Conservation (phyloP, 768 basidiomycete species). For the Tremella fuciformis region DNA sequence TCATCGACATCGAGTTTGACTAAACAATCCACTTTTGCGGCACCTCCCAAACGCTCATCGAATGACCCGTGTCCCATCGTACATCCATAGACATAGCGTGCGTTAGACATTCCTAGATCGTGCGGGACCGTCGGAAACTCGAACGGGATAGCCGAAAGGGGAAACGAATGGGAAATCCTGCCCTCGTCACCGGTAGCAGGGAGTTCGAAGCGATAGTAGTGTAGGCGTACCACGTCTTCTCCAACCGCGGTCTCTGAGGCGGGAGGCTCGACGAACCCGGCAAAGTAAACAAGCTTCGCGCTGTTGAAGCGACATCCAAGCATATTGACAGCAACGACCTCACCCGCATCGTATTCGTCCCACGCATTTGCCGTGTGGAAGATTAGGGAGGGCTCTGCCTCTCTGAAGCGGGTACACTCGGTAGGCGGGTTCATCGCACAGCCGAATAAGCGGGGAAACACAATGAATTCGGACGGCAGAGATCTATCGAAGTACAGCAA, state of each 20-base stretch:
- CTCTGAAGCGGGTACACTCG: conserved; percentile 44
- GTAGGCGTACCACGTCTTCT: conserved; percentile 48
- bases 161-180: conserved; percentile 52
- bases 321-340: conserved; percentile 46
- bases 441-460: conserved; percentile 49
- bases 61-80: conserved; percentile 52
- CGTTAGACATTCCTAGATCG: conserved; percentile 39
- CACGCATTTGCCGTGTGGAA: conserved; percentile 55
- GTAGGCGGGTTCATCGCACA: conserved; percentile 21
- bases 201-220: conserved; percentile 51
- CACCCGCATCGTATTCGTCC: conserved; percentile 42
- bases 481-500: conserved; percentile 51
- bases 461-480: conserved; percentile 51
- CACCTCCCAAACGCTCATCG: conserved; percentile 52
- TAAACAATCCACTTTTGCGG: conserved; percentile 55
- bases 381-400: conserved; percentile 51
- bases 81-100: conserved; percentile 53
- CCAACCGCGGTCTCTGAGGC: conserved; percentile 32
- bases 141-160: conserved; percentile 52
- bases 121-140: conserved; percentile 53
- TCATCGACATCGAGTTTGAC: conserved; percentile 51
- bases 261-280: conserved; percentile 51
- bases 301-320: conserved; percentile 52
- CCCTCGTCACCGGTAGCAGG: conserved; percentile 9
- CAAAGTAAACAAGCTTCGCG: conserved; percentile 53